Percentiles rank a stretch among this genome's conserved stretches.
Evolutionary conservation across 495 filamentous ascomycete species (phyloP).

Genomic region (Hamigera avellanea): DNA sequence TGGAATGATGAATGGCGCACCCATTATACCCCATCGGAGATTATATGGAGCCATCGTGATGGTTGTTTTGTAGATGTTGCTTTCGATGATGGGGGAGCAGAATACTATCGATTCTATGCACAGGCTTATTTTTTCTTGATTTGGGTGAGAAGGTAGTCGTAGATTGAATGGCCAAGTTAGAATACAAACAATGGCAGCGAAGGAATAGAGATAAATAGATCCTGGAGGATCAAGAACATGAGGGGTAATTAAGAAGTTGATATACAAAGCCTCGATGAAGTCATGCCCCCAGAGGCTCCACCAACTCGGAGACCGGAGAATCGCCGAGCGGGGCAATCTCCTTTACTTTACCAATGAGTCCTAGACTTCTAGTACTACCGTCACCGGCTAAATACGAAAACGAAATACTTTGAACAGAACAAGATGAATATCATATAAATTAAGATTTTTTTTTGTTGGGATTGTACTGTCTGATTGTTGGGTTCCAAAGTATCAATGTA

Average conservation of each 20-base stretch:
- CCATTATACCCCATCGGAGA: conserved; percentile 69
- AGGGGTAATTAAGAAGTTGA: not conserved
- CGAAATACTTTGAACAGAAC: too few species aligned
- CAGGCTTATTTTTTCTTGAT: too few species aligned
- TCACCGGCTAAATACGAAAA: too few species aligned
- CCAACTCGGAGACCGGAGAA: conserved; percentile 12
- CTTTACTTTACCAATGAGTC: conserved; percentile 5
- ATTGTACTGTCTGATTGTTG: too few species aligned
- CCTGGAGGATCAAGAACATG: too few species aligned
- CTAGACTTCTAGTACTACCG: too few species aligned
- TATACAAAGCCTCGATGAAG: not conserved
- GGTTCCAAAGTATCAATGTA: not conserved
- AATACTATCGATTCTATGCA: not conserved
- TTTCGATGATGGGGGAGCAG: not conserved
- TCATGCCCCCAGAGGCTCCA: not conserved
- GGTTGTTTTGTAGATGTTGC: not conserved
- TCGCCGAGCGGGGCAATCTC: conserved; percentile 21
- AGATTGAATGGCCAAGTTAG: not conserved
- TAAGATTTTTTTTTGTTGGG: too few species aligned
- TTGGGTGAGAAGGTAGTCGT: too few species aligned
- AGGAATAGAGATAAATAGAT: too few species aligned
- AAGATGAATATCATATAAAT: too few species aligned
- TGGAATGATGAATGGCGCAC: too few species aligned
- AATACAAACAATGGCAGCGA: too few species aligned
- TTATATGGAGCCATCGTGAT: conserved; percentile 41